Conservation (phyloP, 495 filamentous ascomycete species). For the Penicillium waksmanii region DNA sequence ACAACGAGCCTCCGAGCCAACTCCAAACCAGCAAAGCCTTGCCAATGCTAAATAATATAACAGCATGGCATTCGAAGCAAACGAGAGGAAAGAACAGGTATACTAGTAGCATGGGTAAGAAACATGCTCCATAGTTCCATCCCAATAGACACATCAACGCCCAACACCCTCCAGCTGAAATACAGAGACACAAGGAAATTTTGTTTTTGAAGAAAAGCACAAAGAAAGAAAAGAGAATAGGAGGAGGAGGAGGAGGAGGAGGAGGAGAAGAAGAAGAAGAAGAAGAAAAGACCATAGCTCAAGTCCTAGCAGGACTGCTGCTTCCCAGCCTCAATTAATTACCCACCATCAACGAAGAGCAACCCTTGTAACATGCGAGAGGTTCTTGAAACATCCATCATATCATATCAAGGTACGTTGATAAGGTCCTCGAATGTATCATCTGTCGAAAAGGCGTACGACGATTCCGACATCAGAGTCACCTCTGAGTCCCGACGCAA, state of each 20-base stretch:
- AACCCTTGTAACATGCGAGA: not conserved
- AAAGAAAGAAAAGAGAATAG: not conserved
- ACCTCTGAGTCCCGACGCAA: conserved; percentile 37
- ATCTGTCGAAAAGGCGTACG: conserved; percentile 38
- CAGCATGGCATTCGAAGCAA: conserved; percentile 8
- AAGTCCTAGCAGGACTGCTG: not conserved
- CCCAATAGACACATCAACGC: conserved; percentile 16
- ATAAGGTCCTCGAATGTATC: conserved; percentile 41
- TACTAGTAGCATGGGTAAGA: not conserved
- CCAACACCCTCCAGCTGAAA: conserved; percentile 26
- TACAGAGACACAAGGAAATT: not conserved
- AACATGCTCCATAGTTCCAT: conserved; percentile 3
- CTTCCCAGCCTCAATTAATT: not conserved
- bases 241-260: too few relatives aligned
- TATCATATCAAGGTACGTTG: conserved; percentile 23
- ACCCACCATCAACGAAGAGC: not conserved
- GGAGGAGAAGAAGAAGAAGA: too few relatives aligned
- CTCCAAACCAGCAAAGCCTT: conserved; percentile 1
- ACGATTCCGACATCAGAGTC: conserved; percentile 32
- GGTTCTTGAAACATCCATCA: not conserved
- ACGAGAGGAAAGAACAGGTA: not conserved
- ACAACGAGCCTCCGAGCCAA: not conserved
- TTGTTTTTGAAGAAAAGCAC: not conserved
- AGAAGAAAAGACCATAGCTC: not conserved
- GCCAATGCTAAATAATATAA: conserved; percentile 2